Evolutionary conservation across 1,284 basidiomycete species (phyloP).

Genomic region (Phellopilus nigrolimitatus): DNA sequence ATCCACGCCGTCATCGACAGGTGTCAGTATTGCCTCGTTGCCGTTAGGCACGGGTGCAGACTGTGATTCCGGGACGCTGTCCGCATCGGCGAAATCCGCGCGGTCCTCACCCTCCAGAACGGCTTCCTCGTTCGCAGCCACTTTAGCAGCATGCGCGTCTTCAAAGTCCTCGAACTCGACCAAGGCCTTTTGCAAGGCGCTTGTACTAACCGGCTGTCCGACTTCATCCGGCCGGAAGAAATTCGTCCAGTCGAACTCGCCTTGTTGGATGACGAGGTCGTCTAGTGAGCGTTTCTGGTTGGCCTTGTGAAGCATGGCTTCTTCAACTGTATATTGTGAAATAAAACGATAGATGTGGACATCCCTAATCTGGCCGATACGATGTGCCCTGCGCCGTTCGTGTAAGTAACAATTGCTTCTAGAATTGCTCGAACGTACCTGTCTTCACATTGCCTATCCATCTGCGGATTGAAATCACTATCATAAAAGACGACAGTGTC

Average conservation of each 20-base stretch:
- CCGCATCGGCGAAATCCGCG: slow-evolving; percentile 63
- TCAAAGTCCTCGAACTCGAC: slow-evolving; percentile 87
- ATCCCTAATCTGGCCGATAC: slow-evolving; percentile 95
- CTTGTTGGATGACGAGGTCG: slow-evolving; percentile 89
- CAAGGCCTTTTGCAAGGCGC: slow-evolving; percentile 57
- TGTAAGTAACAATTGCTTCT: not conserved
- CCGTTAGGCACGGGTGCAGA: not conserved
- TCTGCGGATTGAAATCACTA: slow-evolving; percentile 96
- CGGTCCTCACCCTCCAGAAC: slow-evolving; percentile 71
- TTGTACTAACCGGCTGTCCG: slow-evolving; percentile 30
- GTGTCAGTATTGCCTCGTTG: slow-evolving; percentile 6
- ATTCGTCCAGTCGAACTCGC: slow-evolving; percentile 93
- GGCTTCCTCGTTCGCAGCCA: slow-evolving; percentile 74
- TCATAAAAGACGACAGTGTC: slow-evolving; percentile 97
- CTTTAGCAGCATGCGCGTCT: slow-evolving; percentile 74
- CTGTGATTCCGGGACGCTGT: slow-evolving; percentile 10
- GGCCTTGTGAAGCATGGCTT: slow-evolving; percentile 93
- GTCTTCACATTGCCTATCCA: slow-evolving; percentile 97
- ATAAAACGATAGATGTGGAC: slow-evolving; percentile 98
- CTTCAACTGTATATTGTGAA: slow-evolving; percentile 90
- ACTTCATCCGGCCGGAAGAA: slow-evolving; percentile 55
- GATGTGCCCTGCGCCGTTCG: slow-evolving; percentile 64
- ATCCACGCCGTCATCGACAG: slow-evolving; percentile 26
- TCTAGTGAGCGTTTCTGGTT: slow-evolving; percentile 94
- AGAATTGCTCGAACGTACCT: slow-evolving; percentile 44